Conservation (phyloP, 1,284 basidiomycete species). For the Cryptococcus wingfieldii region DNA sequence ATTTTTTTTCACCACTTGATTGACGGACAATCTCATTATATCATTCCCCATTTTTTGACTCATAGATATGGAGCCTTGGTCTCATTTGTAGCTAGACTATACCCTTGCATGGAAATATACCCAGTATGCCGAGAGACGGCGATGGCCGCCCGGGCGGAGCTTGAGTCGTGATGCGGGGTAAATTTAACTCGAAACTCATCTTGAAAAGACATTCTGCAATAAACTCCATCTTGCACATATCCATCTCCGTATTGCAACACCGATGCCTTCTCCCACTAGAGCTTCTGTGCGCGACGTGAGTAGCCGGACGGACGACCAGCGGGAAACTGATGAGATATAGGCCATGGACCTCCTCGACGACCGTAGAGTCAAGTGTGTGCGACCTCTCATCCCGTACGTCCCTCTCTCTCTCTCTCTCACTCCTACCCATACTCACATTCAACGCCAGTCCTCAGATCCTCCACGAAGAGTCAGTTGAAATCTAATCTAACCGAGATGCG, state of each 20-base stretch:
- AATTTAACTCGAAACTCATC: background rate
- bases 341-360: constrained; percentile 80
- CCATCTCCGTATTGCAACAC: background rate
- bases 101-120: too few relatives aligned
- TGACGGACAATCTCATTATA: too few relatives aligned
- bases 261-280: constrained; percentile 14
- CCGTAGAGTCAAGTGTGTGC: constrained; percentile 73
- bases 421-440: constrained; percentile 9
- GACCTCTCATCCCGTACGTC: constrained; percentile 71
- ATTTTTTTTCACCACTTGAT: too few relatives aligned
- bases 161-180: background rate
- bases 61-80: too few relatives aligned
- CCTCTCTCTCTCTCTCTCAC: background rate
- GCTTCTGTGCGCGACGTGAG: constrained; percentile 31
- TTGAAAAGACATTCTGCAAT: background rate
- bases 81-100: too few relatives aligned
- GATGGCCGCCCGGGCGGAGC: background rate
- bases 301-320: background rate
- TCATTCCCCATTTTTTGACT: too few relatives aligned
- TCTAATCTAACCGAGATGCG: background rate
- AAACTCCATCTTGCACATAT: background rate
- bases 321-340: constrained; percentile 15
- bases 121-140: background rate
- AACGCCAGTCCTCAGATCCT: constrained; percentile 67
- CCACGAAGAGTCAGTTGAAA: constrained; percentile 63